These are phyloP conservation scores for Amanita subjunquillea DNA, from an alignment of 768 basidiomycete genomes.

Conservation along the genomic window DNA sequence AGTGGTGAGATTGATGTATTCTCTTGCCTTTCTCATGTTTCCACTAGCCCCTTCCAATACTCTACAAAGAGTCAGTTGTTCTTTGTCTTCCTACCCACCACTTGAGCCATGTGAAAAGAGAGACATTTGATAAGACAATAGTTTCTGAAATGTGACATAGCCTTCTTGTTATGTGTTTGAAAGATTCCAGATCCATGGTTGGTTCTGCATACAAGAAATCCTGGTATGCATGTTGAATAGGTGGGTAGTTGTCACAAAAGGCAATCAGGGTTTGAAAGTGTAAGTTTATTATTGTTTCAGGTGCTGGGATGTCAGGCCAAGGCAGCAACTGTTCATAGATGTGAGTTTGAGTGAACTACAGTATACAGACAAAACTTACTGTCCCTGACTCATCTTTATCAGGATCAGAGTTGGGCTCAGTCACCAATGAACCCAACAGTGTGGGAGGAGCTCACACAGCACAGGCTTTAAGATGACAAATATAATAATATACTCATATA, in stretches of 20 bases:
- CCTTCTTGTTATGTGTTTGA: no score
- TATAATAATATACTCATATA: not conserved
- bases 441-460: not conserved
- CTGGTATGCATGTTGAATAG: not conserved
- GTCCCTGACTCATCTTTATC: constrained; percentile 1
- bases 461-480: not conserved
- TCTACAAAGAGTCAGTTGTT: no score
- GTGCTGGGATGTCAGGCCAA: constrained; percentile 1
- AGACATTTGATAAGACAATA: no score
- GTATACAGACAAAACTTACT: not conserved
- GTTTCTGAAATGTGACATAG: no score
- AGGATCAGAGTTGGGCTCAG: not conserved
- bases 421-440: not conserved
- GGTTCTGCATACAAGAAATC: no score
- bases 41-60: no score
- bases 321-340: not conserved
- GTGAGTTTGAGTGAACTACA: not conserved
- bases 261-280: no score
- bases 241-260: not conserved
- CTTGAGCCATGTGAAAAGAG: no score
- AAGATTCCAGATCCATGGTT: no score
- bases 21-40: not conserved
- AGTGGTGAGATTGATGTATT: not conserved
- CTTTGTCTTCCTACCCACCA: no score
- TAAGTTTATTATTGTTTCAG: not conserved